Evolutionary conservation across 139 green algal species (phyloP).

Genomic region (Mesotaenium endlicherianum): DNA sequence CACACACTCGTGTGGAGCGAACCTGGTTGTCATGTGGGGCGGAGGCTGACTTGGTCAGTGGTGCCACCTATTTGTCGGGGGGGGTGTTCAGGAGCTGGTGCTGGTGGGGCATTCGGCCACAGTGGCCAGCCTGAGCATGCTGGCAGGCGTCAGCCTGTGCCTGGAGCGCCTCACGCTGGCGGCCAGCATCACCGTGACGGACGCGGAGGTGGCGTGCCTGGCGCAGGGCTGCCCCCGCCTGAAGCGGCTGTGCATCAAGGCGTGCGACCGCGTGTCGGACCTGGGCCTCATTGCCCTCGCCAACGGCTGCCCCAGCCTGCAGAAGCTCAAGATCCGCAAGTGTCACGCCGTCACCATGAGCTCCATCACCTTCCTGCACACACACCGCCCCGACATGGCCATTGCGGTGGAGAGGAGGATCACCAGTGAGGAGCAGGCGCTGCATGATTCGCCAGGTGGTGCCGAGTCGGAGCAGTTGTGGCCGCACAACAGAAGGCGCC

Average conservation of each 20-base stretch:
- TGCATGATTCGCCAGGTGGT: neutral
- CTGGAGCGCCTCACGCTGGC: slow-evolving; percentile 39
- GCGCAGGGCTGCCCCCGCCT: slow-evolving; percentile 16
- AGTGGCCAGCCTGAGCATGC: slow-evolving; percentile 11
- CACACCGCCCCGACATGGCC: neutral
- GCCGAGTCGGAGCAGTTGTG: neutral
- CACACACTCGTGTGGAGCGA: no score
- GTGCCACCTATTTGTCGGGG: no score
- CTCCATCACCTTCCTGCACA: slow-evolving; percentile 16
- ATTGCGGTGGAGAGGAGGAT: slow-evolving; percentile 18
- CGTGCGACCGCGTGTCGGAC: slow-evolving; percentile 15
- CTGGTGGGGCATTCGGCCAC: slow-evolving; percentile 26
- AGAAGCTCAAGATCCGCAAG: slow-evolving; percentile 20
- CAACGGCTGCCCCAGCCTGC: slow-evolving; percentile 21
- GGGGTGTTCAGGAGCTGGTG: slow-evolving; percentile 27
- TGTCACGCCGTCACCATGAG: neutral
- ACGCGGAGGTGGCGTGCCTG: slow-evolving; percentile 30
- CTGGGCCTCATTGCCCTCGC: slow-evolving; percentile 29
- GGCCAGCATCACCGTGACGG: neutral
- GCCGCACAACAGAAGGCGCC: neutral
- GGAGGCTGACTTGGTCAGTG: no score
- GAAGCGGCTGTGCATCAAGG: slow-evolving; percentile 25
- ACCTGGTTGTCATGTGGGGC: no score
- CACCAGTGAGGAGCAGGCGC: neutral
- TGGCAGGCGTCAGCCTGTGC: neutral